Base-by-base conservation (phyloP, 2,329 filamentous ascomycete species). In the Parastagonospora avenae region DNA sequence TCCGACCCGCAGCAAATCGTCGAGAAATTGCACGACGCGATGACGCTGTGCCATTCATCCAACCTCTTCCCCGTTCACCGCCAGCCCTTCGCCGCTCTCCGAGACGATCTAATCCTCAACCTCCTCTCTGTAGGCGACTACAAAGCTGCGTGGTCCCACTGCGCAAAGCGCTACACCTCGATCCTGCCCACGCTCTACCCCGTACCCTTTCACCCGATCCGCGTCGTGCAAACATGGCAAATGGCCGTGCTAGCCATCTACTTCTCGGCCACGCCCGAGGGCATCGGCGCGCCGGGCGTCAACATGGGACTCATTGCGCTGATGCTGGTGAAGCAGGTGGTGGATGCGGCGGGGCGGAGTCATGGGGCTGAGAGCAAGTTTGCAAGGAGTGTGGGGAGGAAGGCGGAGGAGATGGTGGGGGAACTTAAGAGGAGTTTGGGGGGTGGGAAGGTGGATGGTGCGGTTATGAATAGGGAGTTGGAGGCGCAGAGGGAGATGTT, bases 1-100 rank as follows among this genome's bases (percentile, higher is more conserved):
- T 24, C 49, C 9, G 56, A 66, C 28, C 57, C 72, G 1, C 41
- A 64, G 42, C 55, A 74, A 53, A 69, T 73, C 8, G 59, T 76
- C 9, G 42, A 63, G 12, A 63, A 63, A 2, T 65, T 81, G 3
- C 60, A 76, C 52, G 56, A 68, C 29, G 73, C 72, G 11, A 74
- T 84, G 51, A 66, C 60, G 9, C 49, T 71, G 1, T 73, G 81
- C 24, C 67, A 74, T 14, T 57, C 73, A 37, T 73, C 75, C 0
- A 63, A 67, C 1, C 52, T 75, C 8, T 84, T 77, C 74, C 78
- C 79, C 0, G 55, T 80, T 8, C 75, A 78, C 28, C 76, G 78
- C 12, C 84, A 86, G 53, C 85, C 85, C 0, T 79, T 80, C 31
- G 74, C 82, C 1, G 76, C 79, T 11, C 59, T 86, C 1, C 76